Percentiles rank a stretch among this genome's conserved stretches.
These are phyloP conservation scores for Grifola frondosa DNA, from an alignment of 1,284 basidiomycete species.

Conservation along the genomic window DNA sequence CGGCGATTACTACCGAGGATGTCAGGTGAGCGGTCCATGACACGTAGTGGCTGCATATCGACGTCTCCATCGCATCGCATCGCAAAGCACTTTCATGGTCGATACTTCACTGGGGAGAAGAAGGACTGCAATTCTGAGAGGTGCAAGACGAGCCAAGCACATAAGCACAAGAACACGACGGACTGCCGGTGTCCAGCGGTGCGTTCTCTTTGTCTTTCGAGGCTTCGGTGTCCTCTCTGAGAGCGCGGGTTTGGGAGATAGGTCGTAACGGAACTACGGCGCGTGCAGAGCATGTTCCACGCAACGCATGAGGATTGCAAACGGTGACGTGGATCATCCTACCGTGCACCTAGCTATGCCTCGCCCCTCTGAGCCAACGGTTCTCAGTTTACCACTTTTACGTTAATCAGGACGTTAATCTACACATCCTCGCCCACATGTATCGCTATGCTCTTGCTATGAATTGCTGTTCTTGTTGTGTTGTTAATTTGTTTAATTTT, in stretches of 20 bases:
- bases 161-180: constrained; percentile 51
- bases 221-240: neutral
- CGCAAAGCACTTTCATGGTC: constrained; percentile 58
- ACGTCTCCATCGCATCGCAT: neutral
- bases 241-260: neutral
- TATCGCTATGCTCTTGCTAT: no score
- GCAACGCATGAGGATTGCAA: constrained; percentile 19
- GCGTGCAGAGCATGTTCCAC: constrained; percentile 25
- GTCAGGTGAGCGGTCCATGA: constrained; percentile 42
- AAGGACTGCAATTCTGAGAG: constrained; percentile 48
- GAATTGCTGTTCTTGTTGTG: no score
- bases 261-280: constrained; percentile 16
- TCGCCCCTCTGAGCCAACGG: no score
- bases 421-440: no score
- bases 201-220: constrained; percentile 6
- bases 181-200: constrained; percentile 47
- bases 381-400: no score
- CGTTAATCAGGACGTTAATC: no score
- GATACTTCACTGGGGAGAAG: constrained; percentile 58
- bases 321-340: no score
- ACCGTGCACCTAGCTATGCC: no score
- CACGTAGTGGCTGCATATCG: neutral
- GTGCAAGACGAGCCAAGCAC: constrained; percentile 55
- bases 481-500: no score
- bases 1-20: constrained; percentile 62